Base-by-base conservation (phyloP, 2,329 filamentous ascomycete species). In the Claviceps cyperi region DNA sequence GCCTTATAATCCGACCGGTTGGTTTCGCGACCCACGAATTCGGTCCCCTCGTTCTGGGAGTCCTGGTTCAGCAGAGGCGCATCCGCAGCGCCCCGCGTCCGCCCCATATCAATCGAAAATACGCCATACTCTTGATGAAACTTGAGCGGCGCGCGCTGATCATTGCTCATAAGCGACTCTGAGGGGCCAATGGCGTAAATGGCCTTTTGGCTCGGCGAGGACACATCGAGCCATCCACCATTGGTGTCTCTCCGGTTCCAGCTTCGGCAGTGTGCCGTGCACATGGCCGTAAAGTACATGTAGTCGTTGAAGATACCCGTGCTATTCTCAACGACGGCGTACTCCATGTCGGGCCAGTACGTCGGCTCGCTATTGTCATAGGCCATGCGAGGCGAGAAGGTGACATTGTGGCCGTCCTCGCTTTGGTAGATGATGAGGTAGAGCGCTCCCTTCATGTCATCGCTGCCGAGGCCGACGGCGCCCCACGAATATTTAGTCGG, bases 111-210 rank as follows among this genome's bases (percentile, higher is more conserved):
- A 60, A 82, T 71, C 2, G 62, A 67, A 60, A 83, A 82, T 6
- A 62, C 60, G 43, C 79, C 78, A 55, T 75, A 77, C 43, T 67
- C 68, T 41, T 64, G 59, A 59, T 83, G 80, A 41, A 72, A 70
- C 57, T 70, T 70, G 50, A 81, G 66, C 11, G 64, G 63, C 0
- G 72, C 74, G 11, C 63, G 62, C 2, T 58, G 48, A 37, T 65
- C 64, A 55, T 79, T 64, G 50, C 68, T 74, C 21, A 62, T 59
- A 24, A 73, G 62, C 15, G 61, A 57, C 39, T 69, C 70, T n/a
- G 59, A 56, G 5, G 75, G 73, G 0, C 79, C 79, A 21, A 74
- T 64, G 17, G 76, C 80, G 58, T 73, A 83, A 50, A 80, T 73
- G 62, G 75, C 77, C 40, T 65, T 64, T 53, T 74, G 69, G 14